A percentile compares a stretch with the other conserved stretches of the same genome.
Evolutionary conservation across 1,139 yeast species (phyloP).

Genomic region (Yarrowia galli): DNA sequence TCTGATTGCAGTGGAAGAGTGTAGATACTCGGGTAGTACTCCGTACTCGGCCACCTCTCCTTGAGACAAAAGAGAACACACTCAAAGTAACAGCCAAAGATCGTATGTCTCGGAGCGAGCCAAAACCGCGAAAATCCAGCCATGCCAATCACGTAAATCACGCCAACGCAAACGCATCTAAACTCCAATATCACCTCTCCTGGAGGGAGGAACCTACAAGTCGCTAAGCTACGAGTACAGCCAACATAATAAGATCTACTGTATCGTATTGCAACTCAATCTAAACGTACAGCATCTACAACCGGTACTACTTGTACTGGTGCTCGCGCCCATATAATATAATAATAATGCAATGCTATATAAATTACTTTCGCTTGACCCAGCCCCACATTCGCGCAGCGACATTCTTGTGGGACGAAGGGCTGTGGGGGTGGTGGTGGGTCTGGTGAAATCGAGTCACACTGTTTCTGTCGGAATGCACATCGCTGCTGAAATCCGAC

Average conservation of each 20-base stretch:
- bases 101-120: too few species aligned
- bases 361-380: slow-evolving; percentile 41
- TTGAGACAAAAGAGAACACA: neutral
- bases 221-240: too few species aligned
- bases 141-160: slow-evolving; percentile 1
- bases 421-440: slow-evolving; percentile 4
- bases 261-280: too few species aligned
- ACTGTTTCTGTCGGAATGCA: slow-evolving; percentile 22
- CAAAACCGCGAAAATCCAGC: neutral
- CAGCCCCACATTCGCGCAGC: slow-evolving; percentile 45
- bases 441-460: slow-evolving; percentile 1
- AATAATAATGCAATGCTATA: slow-evolving; percentile 35
- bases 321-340: too few species aligned
- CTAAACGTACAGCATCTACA: too few species aligned
- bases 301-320: too few species aligned
- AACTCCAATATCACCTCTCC: neutral
- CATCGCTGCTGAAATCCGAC: neutral
- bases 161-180: neutral
- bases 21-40: too few species aligned
- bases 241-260: too few species aligned
- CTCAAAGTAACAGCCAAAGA: neutral
- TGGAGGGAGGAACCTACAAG: too few species aligned
- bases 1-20: too few species aligned
- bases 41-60: too few species aligned
- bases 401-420: slow-evolving; percentile 39